Base-by-base conservation (phyloP, 148 eudicot species). In the Polygonum aviculare region DNA sequence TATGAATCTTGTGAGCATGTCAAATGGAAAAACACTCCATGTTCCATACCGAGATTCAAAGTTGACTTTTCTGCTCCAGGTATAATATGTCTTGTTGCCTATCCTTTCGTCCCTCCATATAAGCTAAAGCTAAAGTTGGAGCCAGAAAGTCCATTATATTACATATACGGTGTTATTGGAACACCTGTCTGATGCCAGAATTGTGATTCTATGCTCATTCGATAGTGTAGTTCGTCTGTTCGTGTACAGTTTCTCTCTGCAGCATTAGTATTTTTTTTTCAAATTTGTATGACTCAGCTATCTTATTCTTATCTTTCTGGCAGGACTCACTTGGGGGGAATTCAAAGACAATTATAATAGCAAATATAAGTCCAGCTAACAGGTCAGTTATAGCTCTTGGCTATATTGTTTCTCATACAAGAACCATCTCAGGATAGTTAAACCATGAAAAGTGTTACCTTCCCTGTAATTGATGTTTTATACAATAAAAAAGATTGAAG, bases 251-350 rank as follows among this genome's bases (percentile, higher is more conserved):
- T 51, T 14, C 57, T 15, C 16, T 14, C 0, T 51, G 19, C 57
- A 51, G 19, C 21, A 15, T 51, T 10, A n/a, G 5, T n/a, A 73
- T 22, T 73, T 44, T 7, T 7, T 15, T 50, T 35, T 4, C n/a
- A n/a, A 54, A 18, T 26, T 36, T 49, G 62, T 10, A 15, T 74
- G 10, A 31, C 44, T 50, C 54, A 39, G 36, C 26, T 22, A 36
- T 70, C 33, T 77, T 40, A 8, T 38, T 38, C 3, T 35, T 12
- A 19, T 70, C 14, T 73, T 78, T 38, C 44, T 78, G 75, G 75
- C 90, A 95, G 99, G 99, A 95, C 82, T 95, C 97, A 73, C 85
- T 95, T 40, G 99, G 99, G 81, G 99, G 99, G 76, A 95, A 95
- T 84, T 88, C 99, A 57, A 95, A 95, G 81, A 95, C 99, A 57